Conservation (phyloP, 192 early-diverging fungal genomes). For the Coemansia nantahalensis region DNA sequence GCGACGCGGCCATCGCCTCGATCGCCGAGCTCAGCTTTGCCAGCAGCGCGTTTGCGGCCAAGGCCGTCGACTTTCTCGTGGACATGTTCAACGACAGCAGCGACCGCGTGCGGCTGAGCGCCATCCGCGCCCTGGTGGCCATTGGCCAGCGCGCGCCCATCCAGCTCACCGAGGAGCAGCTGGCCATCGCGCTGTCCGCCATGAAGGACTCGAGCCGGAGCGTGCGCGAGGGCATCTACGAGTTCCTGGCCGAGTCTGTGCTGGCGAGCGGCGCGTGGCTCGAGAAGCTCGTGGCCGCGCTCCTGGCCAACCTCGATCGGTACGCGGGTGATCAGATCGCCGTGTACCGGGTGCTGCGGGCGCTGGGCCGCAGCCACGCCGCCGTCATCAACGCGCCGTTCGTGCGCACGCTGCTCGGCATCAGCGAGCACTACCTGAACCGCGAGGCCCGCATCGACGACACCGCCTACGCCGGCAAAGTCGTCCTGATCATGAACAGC, state of each 20-base stretch:
- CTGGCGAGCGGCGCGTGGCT: slow-evolving; percentile 44
- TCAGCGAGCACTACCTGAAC: slow-evolving; percentile 67
- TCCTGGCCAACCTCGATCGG: slow-evolving; percentile 61
- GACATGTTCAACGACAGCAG: slow-evolving; percentile 99
- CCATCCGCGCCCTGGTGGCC: slow-evolving; percentile 69
- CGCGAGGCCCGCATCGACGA: slow-evolving; percentile 71
- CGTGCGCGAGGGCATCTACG: slow-evolving; percentile 71
- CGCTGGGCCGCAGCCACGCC: slow-evolving; percentile 64
- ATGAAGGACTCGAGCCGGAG: slow-evolving; percentile 70
- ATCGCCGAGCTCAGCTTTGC: slow-evolving; percentile 73
- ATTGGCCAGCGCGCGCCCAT: slow-evolving; percentile 63
- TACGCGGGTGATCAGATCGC: slow-evolving; percentile 69
- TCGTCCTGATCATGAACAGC: slow-evolving; percentile 81
- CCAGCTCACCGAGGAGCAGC: slow-evolving; percentile 67
- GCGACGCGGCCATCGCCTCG: slow-evolving; percentile 83
- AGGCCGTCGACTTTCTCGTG: slow-evolving; percentile 80
- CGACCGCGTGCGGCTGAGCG: slow-evolving; percentile 76
- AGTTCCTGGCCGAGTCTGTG: slow-evolving; percentile 63
- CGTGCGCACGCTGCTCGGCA: slow-evolving; percentile 58
- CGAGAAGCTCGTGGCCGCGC: slow-evolving; percentile 54
- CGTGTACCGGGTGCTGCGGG: slow-evolving; percentile 64
- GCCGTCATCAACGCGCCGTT: slow-evolving; percentile 35
- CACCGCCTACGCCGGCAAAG: slow-evolving; percentile 62
- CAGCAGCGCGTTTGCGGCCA: slow-evolving; percentile 66
- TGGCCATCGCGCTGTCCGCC: slow-evolving; percentile 67